Percentiles rank a stretch among this genome's conserved stretches.
phyloP scores from a whole-genome alignment of 2,329 filamentous ascomycete species.

The Apiospora sp. region DNA sequence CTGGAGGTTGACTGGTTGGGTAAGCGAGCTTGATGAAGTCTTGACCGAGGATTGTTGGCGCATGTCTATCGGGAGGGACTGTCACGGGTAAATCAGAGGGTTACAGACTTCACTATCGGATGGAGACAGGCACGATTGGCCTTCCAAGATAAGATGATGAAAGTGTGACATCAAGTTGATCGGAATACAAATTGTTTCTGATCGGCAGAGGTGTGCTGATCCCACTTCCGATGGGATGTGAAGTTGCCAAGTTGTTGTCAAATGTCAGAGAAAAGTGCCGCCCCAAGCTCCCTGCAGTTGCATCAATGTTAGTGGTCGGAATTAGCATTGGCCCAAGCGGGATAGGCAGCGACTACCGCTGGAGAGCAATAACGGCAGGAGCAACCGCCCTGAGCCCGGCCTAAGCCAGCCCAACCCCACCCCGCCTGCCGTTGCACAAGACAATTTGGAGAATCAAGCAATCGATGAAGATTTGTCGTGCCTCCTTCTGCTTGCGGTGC shows the following conservation, averaged over 20 bases:
- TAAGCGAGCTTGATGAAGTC: neutral
- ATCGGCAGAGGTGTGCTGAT: neutral
- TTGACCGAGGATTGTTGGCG: neutral
- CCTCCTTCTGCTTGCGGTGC: neutral
- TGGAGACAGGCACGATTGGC: neutral
- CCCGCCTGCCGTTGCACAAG: neutral
- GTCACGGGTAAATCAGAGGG: neutral
- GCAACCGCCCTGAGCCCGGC: neutral
- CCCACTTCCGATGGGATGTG: neutral
- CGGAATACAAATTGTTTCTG: neutral
- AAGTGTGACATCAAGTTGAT: neutral
- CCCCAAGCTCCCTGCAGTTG: neutral
- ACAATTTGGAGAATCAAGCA: neutral
- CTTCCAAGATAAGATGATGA: neutral
- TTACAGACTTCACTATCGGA: neutral
- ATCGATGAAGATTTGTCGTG: neutral
- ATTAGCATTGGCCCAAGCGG: constrained; percentile 7
- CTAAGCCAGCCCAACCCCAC: neutral
- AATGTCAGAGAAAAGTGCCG: too few species aligned
- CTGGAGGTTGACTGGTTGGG: neutral
- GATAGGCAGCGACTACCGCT: neutral
- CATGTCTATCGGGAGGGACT: neutral
- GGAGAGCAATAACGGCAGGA: neutral
- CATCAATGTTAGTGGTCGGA: neutral
- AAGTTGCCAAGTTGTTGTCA: neutral